Conservation (phyloP, 78 protist species). For the Pigoraptor vietnamica region DNA sequence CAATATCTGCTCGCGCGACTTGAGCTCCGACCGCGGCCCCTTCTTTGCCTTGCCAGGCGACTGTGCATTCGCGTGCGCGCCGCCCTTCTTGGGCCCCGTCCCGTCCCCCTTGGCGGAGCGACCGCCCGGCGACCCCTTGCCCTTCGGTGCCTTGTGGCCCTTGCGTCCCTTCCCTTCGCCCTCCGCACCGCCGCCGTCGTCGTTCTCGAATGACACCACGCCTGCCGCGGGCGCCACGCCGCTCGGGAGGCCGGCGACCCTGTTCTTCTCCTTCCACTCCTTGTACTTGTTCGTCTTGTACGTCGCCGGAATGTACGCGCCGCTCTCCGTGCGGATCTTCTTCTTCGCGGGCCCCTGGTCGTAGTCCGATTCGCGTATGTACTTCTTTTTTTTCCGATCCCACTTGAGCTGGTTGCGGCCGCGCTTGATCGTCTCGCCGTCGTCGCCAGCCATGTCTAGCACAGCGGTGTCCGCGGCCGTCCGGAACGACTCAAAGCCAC, state of each 20-base stretch:
- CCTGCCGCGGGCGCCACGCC: not conserved
- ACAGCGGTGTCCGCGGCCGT: not conserved
- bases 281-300: constrained; percentile 27
- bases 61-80: too few species aligned
- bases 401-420: constrained; percentile 6
- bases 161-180: not conserved
- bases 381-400: constrained; percentile 67
- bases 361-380: constrained; percentile 18
- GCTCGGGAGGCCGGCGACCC: not conserved
- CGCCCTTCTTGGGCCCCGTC: too few species aligned
- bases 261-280: constrained; percentile 54
- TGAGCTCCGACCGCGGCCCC: not conserved
- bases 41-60: not conserved
- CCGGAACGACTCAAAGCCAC: constrained; percentile 13
- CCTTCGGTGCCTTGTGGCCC: not conserved
- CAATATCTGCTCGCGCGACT: not conserved
- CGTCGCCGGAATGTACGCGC: constrained; percentile 35
- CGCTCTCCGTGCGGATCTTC: constrained; percentile 67
- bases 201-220: not conserved
- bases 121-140: not conserved
- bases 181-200: not conserved
- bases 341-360: constrained; percentile 14
- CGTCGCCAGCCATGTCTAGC: constrained; percentile 25
- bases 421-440: not conserved
- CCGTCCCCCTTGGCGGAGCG: not conserved